These are phyloP conservation scores for Claviceps sp. DNA, from an alignment of 2,329 filamentous ascomycete species.

Conservation along the genomic window DNA sequence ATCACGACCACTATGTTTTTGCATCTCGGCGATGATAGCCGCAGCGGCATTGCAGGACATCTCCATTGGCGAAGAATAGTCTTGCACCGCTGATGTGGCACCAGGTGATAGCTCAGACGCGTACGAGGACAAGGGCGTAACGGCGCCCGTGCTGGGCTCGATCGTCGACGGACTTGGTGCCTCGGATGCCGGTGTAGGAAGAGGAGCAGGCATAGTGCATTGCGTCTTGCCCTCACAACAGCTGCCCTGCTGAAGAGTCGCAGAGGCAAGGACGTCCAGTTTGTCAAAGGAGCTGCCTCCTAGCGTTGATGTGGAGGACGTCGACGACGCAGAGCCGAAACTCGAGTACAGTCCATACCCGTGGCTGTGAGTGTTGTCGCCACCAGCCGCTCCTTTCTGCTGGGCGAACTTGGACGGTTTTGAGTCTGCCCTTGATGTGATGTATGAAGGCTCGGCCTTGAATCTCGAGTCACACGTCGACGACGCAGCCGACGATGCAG, in stretches of 20 bases:
- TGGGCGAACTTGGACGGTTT: background rate
- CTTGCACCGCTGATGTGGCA: conserved; percentile 2
- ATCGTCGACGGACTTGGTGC: conserved; percentile 11
- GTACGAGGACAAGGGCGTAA: conserved; percentile 10
- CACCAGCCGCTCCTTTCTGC: background rate
- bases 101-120: conserved; percentile 6
- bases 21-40: conserved; percentile 26
- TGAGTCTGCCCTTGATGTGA: background rate
- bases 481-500: background rate
- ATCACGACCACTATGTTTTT: conserved; percentile 18
- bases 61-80: conserved; percentile 15
- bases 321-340: background rate
- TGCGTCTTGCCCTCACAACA: conserved; percentile 12
- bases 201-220: conserved; percentile 8
- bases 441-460: background rate
- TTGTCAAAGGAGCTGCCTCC: conserved; percentile 18
- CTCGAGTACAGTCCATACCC: background rate
- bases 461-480: background rate
- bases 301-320: background rate
- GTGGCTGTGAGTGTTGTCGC: background rate
- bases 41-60: conserved; percentile 23
- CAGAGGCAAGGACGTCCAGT: conserved; percentile 25
- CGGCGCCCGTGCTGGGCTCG: conserved; percentile 11
- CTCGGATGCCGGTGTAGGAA: conserved; percentile 11
- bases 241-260: conserved; percentile 19